Evolutionary conservation across 345 rosid species (phyloP).

Genomic region (Eucalyptus albens): DNA sequence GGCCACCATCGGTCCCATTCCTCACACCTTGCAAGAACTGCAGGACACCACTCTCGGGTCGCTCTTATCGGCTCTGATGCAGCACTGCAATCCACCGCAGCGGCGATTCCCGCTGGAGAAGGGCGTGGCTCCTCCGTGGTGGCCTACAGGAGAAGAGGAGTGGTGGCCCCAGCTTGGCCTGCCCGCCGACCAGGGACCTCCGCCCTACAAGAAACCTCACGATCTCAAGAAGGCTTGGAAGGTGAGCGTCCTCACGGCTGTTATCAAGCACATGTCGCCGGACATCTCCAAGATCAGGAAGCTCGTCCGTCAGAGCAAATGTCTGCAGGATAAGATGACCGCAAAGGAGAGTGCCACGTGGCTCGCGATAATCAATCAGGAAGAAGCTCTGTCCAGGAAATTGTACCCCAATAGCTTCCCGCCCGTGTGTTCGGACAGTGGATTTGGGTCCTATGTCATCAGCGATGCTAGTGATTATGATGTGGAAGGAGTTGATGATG

Average conservation of each 20-base stretch:
- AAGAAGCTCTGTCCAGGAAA: conserved; percentile 49
- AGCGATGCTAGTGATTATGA: conserved; percentile 58
- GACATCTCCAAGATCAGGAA: conserved; percentile 61
- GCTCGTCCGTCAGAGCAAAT: conserved; percentile 80
- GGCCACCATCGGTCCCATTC: conserved; percentile 17
- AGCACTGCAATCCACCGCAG: conserved; percentile 80
- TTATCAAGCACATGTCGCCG: conserved; percentile 76
- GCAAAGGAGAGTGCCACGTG: conserved; percentile 86
- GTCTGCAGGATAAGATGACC: conserved; percentile 88
- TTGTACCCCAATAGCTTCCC: conserved; percentile 53
- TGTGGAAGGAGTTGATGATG: conserved; percentile 48
- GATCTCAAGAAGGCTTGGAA: conserved; percentile 87
- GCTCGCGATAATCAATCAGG: conserved; percentile 64
- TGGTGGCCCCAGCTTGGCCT: conserved; percentile 74
- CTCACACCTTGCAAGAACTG: conserved; percentile 58
- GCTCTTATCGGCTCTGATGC: conserved; percentile 73
- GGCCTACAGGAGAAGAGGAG: conserved; percentile 70
- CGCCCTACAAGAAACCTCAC: conserved; percentile 82
- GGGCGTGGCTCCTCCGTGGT: conserved; percentile 83
- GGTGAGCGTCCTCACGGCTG: conserved; percentile 68
- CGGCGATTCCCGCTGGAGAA: conserved; percentile 79
- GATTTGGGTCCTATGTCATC: conserved; percentile 36
- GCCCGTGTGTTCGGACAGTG: conserved; percentile 12
- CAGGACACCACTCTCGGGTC: conserved; percentile 87
- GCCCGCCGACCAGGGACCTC: conserved; percentile 51